phyloP scores from a whole-genome alignment of 352 stramenopile species.

The Pythium inflatum region DNA sequence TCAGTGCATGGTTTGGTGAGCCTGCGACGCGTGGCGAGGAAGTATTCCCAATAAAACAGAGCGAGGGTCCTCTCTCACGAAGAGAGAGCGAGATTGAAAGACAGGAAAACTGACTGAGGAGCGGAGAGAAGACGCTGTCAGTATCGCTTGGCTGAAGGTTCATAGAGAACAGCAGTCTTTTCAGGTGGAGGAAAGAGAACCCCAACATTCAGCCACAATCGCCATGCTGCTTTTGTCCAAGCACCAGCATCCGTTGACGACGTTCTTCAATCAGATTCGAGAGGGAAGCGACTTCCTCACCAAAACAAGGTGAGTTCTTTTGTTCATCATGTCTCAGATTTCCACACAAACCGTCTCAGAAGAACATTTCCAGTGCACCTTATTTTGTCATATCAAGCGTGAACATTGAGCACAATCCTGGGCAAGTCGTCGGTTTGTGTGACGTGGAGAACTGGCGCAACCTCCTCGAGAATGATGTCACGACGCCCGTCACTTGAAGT shows the following conservation, averaged over 20 bases:
- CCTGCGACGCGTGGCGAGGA: too few species aligned
- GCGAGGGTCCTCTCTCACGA: too few species aligned
- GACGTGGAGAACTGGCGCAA: conserved; percentile 19
- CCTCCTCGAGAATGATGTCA: conserved; percentile 30
- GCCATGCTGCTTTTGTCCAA: too few species aligned
- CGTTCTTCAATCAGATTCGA: conserved; percentile 21
- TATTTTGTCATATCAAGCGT: conserved; percentile 24
- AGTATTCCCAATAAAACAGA: too few species aligned
- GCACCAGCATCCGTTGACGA: not conserved
- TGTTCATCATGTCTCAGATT: conserved; percentile 10
- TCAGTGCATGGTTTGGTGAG: too few species aligned
- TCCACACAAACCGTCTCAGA: not conserved
- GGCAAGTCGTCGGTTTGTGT: conserved; percentile 24
- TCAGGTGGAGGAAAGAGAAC: too few species aligned
- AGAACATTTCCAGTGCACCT: not conserved
- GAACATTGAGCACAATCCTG: not conserved
- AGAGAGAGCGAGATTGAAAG: too few species aligned
- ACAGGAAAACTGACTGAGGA: too few species aligned
- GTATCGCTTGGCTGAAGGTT: too few species aligned
- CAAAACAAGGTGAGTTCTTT: conserved; percentile 19
- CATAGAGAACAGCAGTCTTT: too few species aligned
- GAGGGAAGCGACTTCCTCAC: conserved; percentile 10
- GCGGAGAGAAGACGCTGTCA: too few species aligned
- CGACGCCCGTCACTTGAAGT: conserved; percentile 32
- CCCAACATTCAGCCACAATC: too few species aligned